A percentile compares a stretch with the other conserved stretches of the same genome.
Conservation (phyloP, 2,329 filamentous ascomycete genomes). For the Xylariaceae sp. region DNA sequence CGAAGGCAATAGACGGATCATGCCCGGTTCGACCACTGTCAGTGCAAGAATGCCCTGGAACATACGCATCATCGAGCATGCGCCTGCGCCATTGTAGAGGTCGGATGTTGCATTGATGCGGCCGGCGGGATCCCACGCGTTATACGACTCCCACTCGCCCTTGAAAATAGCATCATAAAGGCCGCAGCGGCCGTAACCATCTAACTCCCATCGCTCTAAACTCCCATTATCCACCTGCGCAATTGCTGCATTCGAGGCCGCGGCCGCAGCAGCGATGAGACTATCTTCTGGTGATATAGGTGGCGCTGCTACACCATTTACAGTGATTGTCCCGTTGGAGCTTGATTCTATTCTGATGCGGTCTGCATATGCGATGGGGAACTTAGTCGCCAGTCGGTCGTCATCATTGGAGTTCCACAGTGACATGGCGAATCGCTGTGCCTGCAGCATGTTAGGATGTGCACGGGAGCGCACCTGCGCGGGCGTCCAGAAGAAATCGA, state of each 20-base stretch:
- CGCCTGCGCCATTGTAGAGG: constrained; percentile 63
- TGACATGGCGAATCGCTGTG: constrained; percentile 70
- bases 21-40: constrained; percentile 56
- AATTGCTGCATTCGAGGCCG: constrained; percentile 56
- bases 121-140: constrained; percentile 61
- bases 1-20: constrained; percentile 54
- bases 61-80: constrained; percentile 64
- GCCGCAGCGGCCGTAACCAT: constrained; percentile 67
- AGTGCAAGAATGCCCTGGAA: constrained; percentile 63
- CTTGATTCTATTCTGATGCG: constrained; percentile 69
- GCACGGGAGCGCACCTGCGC: constrained; percentile 71
- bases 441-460: constrained; percentile 66
- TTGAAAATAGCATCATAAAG: constrained; percentile 61
- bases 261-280: constrained; percentile 40
- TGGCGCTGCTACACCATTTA: constrained; percentile 37
- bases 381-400: constrained; percentile 63
- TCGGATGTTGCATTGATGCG: constrained; percentile 60
- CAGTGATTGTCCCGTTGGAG: constrained; percentile 41
- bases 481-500: constrained; percentile 76
- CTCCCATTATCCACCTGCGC: constrained; percentile 75
- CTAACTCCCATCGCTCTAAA: constrained; percentile 73
- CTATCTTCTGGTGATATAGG: constrained; percentile 39
- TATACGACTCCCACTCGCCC: constrained; percentile 61
- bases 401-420: constrained; percentile 65
- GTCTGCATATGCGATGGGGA: constrained; percentile 72